Percentiles rank a stretch among this genome's conserved stretches.
These are phyloP conservation scores for Aegilops longissima DNA, from an alignment of 176 grass and related monocot genomes.

Conservation along the genomic window DNA sequence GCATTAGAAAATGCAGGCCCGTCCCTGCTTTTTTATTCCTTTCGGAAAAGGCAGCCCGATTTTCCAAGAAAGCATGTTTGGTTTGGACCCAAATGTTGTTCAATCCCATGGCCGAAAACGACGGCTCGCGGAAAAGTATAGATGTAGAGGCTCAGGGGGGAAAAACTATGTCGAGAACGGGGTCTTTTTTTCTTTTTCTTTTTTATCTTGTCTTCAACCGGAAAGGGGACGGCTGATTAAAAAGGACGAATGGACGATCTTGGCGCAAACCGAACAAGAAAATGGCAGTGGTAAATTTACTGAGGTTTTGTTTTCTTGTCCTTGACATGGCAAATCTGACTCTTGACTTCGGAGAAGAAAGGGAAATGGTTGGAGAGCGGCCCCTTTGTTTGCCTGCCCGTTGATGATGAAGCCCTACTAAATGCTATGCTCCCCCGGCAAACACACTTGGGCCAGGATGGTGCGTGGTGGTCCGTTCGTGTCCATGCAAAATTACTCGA, in stretches of 20 bases:
- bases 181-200: not conserved
- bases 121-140: not conserved
- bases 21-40: not conserved
- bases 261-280: not conserved
- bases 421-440: not conserved
- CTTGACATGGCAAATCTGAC: not conserved
- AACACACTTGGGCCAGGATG: not conserved
- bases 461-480: not conserved
- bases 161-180: not conserved
- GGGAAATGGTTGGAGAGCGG: not conserved
- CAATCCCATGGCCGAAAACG: slow-evolving; percentile 2
- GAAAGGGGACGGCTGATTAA: not conserved
- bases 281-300: not conserved
- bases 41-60: not conserved
- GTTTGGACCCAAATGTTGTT: not conserved
- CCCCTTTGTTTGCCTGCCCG: not conserved
- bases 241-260: not conserved
- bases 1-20: not conserved
- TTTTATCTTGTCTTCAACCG: not conserved
- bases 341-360: not conserved
- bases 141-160: too few relatives aligned
- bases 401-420: not conserved
- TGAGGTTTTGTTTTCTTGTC: not conserved
- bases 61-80: not conserved
- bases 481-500: not conserved